phyloP scores from a whole-genome alignment of 2,329 filamentous ascomycete species.

The Colletotrichum gloeosporioides region DNA sequence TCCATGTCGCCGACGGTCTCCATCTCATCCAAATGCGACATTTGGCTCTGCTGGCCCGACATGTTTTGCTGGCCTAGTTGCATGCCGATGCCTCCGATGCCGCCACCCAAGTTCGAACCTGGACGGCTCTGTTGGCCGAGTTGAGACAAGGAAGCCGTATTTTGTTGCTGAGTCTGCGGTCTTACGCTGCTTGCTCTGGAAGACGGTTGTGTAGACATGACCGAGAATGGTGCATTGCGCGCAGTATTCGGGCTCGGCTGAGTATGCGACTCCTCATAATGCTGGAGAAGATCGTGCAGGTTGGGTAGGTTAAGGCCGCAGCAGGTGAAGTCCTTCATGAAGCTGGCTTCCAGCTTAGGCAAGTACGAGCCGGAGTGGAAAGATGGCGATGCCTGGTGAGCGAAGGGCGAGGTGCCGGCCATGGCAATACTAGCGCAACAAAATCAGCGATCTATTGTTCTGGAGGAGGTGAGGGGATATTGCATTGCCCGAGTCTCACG shows the following conservation, averaged over 20 bases:
- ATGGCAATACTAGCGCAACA: constrained; percentile 78
- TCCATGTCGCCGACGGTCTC: constrained; percentile 95
- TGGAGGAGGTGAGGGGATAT: not conserved
- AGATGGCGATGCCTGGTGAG: constrained; percentile 81
- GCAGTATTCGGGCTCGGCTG: constrained; percentile 59
- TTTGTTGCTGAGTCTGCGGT: constrained; percentile 17
- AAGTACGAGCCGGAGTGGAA: constrained; percentile 97
- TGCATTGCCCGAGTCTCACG: not conserved
- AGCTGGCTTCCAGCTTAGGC: constrained; percentile 94
- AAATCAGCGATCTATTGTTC: not conserved
- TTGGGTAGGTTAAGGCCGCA: constrained; percentile 90
- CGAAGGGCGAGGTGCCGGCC: constrained; percentile 94
- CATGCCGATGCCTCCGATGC: constrained; percentile 19
- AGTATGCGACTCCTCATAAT: constrained; percentile 95
- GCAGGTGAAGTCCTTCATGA: constrained; percentile 97
- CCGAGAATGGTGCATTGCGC: constrained; percentile 42
- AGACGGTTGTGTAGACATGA: constrained; percentile 12
- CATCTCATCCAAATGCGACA: constrained; percentile 68
- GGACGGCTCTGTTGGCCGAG: constrained; percentile 14
- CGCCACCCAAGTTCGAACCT: constrained; percentile 13
- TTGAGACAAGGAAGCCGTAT: constrained; percentile 16
- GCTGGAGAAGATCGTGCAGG: constrained; percentile 91
- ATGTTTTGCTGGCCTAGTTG: constrained; percentile 36
- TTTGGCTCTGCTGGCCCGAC: constrained; percentile 40
- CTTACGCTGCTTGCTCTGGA: constrained; percentile 20